Percentiles rank a stretch among this genome's conserved stretches.
These are phyloP conservation scores for Purpureocillium takamizusanense DNA, from an alignment of 2,329 filamentous ascomycete species.

Conservation along the genomic window DNA sequence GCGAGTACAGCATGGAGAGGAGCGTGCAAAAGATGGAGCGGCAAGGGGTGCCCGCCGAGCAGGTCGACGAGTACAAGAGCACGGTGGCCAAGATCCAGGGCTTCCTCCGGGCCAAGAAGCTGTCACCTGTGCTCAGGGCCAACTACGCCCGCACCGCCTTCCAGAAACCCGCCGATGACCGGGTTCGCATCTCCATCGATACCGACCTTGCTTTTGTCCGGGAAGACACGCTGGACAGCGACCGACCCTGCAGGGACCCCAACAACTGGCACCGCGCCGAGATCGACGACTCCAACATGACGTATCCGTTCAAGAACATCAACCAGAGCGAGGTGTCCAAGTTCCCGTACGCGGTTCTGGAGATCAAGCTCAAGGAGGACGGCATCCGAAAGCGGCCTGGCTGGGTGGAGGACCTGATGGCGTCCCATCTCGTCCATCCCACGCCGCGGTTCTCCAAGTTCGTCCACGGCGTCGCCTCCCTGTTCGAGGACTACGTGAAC, in stretches of 20 bases:
- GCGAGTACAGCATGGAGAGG: constrained; percentile 89
- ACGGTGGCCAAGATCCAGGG: constrained; percentile 70
- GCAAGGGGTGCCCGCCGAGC: constrained; percentile 55
- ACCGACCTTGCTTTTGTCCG: constrained; percentile 84
- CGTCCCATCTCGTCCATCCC: constrained; percentile 84
- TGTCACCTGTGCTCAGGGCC: constrained; percentile 80
- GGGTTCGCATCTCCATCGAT: constrained; percentile 86
- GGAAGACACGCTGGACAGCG: constrained; percentile 65
- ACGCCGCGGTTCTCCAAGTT: constrained; percentile 94
- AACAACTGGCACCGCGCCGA: constrained; percentile 86
- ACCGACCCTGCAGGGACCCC: constrained; percentile 82
- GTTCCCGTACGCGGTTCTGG: constrained; percentile 84
- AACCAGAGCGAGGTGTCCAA: constrained; percentile 84
- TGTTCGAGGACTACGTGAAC: constrained; percentile 96
- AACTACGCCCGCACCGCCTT: constrained; percentile 94
- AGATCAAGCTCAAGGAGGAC: constrained; percentile 78
- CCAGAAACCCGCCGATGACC: constrained; percentile 87
- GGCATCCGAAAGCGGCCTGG: constrained; percentile 59
- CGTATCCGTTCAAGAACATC: constrained; percentile 79
- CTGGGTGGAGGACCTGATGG: constrained; percentile 89
- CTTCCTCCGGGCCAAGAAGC: constrained; percentile 66
- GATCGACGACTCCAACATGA: constrained; percentile 74
- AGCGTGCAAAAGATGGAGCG: constrained; percentile 78
- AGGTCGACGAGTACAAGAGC: constrained; percentile 60
- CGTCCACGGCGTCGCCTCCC: constrained; percentile 79